Base-by-base conservation (phyloP, 1,139 yeast genomes). In the Debaryomyces psychrophilus region DNA sequence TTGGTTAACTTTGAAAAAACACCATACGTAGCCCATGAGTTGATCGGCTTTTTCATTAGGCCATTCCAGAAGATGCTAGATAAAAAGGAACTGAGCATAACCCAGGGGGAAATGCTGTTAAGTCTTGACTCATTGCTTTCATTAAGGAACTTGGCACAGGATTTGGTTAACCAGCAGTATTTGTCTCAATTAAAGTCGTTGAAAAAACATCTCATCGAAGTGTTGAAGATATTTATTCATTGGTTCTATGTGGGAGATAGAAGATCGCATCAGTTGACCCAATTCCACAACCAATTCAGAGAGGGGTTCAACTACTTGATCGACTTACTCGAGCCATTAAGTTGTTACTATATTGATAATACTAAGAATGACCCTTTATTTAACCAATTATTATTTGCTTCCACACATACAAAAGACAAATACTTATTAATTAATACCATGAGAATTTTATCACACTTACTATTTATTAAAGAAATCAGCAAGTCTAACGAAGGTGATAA, bases 301-400 rank as follows among this genome's bases (percentile, higher is more conserved):
- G 99, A 93, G 64, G 71, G 87, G 40, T 73, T 85, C 44, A 81
- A 77, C 49, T 90, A 87, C 61, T 71, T 85, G 23, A 67, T 90
- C 45, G 99, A 93, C 62, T 78, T 92, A 36, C 78, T 89, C 45
- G 99, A 93, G 61, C 85, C 93, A 2, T 79, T 90, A 40, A 84
- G 93, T 5, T 87, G 96, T 44, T 89, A 88, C 64, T 77, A 88
- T 55, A 83, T 90, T 11, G 93, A 95, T 29, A 85, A 84, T 31
- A 74, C 78, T 39, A 78, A 77, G 52, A 80, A 81, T 54, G 92
- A 87, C 62, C 79, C 78, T 8, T 69, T 83, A 48, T 85, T 86
- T 61, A 66, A 77, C 44, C 66, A 74, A 8, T 67, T 86, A 41
- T 66, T 82, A 40, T 59, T 66, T 7, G 68, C 83, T 20, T 72